Evolutionary conservation across 129 eudicot species (phyloP).

Genomic region (Flaveria brownii): DNA sequence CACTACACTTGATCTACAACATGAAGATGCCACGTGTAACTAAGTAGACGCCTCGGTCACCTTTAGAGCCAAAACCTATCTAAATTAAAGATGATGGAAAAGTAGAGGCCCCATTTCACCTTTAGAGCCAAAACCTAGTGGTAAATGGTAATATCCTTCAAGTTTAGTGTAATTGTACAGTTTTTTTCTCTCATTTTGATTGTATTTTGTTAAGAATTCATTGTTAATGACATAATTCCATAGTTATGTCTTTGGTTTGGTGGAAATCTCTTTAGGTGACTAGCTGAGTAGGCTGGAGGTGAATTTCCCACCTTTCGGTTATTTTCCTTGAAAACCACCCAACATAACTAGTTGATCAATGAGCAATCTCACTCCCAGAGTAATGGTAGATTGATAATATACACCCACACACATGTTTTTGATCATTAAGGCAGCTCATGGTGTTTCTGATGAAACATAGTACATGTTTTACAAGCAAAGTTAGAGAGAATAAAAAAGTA

Average conservation of each 20-base stretch:
- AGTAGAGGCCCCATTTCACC: not conserved
- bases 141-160: not conserved
- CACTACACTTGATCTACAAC: not conserved
- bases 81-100: not conserved
- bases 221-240: not conserved
- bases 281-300: not conserved
- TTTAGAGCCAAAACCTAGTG: not conserved
- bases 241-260: not conserved
- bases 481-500: too few species aligned
- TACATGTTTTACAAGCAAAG: not conserved
- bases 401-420: not conserved
- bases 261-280: not conserved
- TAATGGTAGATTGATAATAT: not conserved
- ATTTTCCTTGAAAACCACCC: not conserved
- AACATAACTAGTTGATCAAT: not conserved
- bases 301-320: not conserved
- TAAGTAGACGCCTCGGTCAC: too few species aligned
- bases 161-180: not conserved
- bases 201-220: not conserved
- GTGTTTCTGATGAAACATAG: not conserved
- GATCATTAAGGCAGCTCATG: not conserved
- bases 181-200: not conserved
- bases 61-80: too few species aligned
- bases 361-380: too few species aligned
- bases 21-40: not conserved